Conservation (phyloP, 306 rosid genomes). For the Neltuma alba region DNA sequence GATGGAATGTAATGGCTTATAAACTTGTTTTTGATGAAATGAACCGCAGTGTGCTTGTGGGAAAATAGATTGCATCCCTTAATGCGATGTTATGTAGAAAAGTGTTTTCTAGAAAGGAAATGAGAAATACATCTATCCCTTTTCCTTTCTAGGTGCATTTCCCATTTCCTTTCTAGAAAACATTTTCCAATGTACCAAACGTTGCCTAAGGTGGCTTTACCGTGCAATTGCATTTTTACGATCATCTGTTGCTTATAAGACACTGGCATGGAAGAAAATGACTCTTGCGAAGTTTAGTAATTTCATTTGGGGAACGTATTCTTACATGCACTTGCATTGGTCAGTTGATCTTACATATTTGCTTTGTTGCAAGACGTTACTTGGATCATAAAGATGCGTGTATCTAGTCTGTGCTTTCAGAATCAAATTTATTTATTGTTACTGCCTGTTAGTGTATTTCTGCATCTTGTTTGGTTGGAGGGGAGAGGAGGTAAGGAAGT, state of each 20-base stretch:
- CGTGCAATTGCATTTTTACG: no score
- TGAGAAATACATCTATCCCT: background rate
- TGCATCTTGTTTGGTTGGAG: constrained; percentile 6
- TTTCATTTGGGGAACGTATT: background rate
- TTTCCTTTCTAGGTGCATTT: background rate
- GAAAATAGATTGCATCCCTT: background rate
- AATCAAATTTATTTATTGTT: background rate
- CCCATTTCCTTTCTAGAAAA: background rate
- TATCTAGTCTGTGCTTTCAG: background rate
- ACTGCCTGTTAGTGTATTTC: background rate
- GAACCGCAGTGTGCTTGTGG: background rate
- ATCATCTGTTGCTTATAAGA: background rate
- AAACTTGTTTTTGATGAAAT: background rate
- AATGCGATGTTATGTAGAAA: background rate
- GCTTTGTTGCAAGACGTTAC: background rate
- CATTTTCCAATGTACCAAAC: background rate
- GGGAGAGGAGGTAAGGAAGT: background rate
- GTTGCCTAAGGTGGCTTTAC: background rate
- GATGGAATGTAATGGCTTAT: background rate
- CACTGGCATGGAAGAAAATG: background rate
- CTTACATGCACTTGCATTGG: background rate
- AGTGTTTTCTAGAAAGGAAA: background rate
- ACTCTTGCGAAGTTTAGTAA: background rate
- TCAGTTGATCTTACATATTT: background rate
- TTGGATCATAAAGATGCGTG: background rate